Conservation (phyloP, 2,329 filamentous ascomycete species). For the Arthrinium phaeospermum region DNA sequence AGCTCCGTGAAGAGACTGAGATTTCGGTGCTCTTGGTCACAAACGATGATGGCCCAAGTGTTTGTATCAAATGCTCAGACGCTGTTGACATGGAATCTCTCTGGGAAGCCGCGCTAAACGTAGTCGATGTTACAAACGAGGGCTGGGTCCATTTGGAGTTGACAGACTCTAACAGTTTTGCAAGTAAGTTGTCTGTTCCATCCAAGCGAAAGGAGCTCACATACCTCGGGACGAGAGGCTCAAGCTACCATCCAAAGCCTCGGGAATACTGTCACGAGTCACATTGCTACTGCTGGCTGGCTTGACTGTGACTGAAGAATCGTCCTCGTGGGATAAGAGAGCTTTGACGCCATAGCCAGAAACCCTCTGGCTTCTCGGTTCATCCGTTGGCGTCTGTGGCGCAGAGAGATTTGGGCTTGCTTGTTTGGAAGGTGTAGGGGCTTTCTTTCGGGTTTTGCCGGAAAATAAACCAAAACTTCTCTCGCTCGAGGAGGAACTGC, state of each 20-base stretch:
- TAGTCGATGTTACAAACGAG: constrained; percentile 39
- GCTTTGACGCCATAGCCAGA: constrained; percentile 35
- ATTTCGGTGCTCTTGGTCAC: constrained; percentile 49
- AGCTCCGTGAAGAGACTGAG: constrained; percentile 39
- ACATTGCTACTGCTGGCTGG: constrained; percentile 24
- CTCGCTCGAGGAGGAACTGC: constrained; percentile 49
- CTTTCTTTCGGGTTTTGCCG: constrained; percentile 44
- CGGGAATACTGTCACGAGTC: constrained; percentile 29
- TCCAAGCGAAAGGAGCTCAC: constrained; percentile 16
- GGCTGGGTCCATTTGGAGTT: constrained; percentile 51
- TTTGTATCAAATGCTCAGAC: constrained; percentile 44
- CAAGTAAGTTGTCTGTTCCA: constrained; percentile 27
- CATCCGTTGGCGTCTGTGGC: constrained; percentile 20
- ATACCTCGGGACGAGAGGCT: constrained; percentile 44
- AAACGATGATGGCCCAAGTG: constrained; percentile 48
- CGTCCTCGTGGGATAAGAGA: constrained; percentile 31
- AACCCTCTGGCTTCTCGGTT: constrained; percentile 27
- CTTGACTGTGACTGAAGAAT: constrained; percentile 29
- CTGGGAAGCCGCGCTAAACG: constrained; percentile 40
- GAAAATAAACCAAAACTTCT: constrained; percentile 52
- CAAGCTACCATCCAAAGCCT: constrained; percentile 29
- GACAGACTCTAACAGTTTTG: constrained; percentile 45
- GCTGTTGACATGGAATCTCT: constrained; percentile 37
- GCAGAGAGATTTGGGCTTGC: constrained; percentile 23
- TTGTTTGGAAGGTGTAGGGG: constrained; percentile 29